phyloP scores from a whole-genome alignment of 768 basidiomycete species.

The Tubosaeta brunneosetosa region DNA sequence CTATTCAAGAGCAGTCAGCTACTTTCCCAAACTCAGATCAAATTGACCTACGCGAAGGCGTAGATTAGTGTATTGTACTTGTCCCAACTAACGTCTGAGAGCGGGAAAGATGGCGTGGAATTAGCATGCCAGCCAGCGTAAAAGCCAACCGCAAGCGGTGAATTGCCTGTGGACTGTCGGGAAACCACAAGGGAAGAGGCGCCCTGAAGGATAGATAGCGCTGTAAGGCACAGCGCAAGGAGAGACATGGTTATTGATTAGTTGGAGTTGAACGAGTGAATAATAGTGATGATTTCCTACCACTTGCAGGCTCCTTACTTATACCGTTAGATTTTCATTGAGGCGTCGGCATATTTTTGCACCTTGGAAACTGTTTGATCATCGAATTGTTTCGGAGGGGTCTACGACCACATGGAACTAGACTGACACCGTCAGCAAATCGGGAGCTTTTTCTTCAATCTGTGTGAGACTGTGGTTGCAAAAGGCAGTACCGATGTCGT shows the following conservation, averaged over 20 bases:
- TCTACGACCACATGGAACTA: background rate
- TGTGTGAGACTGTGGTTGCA: background rate
- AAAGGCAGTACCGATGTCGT: background rate
- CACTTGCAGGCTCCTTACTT: background rate
- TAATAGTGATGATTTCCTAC: background rate
- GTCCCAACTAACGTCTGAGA: conserved; percentile 56
- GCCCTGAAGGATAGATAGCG: background rate
- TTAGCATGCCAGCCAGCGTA: conserved; percentile 62
- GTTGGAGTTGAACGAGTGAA: background rate
- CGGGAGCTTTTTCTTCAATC: no score
- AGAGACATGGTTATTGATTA: background rate
- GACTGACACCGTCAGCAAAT: background rate
- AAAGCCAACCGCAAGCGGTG: conserved; percentile 42
- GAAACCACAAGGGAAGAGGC: background rate
- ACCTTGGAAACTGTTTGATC: background rate
- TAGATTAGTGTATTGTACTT: conserved; percentile 71
- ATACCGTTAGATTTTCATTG: background rate
- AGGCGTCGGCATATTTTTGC: background rate
- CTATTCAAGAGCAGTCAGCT: conserved; percentile 19
- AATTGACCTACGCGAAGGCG: conserved; percentile 52
- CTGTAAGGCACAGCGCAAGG: background rate
- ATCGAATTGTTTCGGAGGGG: background rate
- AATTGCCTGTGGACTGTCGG: background rate
- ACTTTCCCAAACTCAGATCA: background rate
- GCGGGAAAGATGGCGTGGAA: conserved; percentile 40